Conservation (phyloP, 495 filamentous ascomycete species). For the Penicillium crystallinum region DNA sequence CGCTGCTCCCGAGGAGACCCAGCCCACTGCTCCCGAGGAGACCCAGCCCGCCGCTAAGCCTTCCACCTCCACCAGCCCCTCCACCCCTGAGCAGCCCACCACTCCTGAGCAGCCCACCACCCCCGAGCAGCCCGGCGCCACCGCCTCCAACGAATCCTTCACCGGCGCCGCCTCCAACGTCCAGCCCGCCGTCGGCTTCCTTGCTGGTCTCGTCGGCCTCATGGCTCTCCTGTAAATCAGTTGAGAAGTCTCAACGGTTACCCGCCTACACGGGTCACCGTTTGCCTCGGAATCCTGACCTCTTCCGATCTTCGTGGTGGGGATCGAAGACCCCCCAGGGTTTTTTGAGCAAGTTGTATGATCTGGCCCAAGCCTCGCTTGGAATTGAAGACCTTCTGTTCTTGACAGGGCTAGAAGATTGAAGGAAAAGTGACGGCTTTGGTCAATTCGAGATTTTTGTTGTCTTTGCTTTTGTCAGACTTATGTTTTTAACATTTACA, state of each 20-base stretch:
- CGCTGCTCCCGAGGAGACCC: not conserved
- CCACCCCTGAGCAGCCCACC: constrained; percentile 14
- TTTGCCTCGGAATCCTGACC: not conserved
- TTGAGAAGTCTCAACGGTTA: constrained; percentile 1
- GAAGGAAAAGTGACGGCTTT: constrained; percentile 16
- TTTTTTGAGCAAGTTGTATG: constrained; percentile 3
- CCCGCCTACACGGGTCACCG: not conserved
- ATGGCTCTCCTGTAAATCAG: constrained; percentile 38
- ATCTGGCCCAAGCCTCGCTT: constrained; percentile 12
- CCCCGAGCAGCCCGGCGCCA: constrained; percentile 15
- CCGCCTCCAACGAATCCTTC: too few relatives aligned
- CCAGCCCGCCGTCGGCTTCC: constrained; percentile 33
- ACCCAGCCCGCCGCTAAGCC: not conserved
- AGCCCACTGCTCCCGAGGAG: not conserved
- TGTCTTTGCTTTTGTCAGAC: constrained; percentile 12
- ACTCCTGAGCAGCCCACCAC: constrained; percentile 15
- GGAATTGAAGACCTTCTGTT: constrained; percentile 1
- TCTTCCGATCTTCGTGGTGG: constrained; percentile 16
- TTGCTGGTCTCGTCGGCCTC: constrained; percentile 35
- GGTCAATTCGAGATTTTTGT: constrained; percentile 27
- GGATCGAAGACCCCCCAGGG: constrained; percentile 3
- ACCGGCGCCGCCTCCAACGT: constrained; percentile 31
- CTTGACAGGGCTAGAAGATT: constrained; percentile 4
- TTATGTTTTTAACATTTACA: constrained; percentile 3
- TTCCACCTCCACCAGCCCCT: constrained; percentile 3